phyloP scores from a whole-genome alignment of 2,329 filamentous ascomycete genomes.

The Colletotrichum sublineola region DNA sequence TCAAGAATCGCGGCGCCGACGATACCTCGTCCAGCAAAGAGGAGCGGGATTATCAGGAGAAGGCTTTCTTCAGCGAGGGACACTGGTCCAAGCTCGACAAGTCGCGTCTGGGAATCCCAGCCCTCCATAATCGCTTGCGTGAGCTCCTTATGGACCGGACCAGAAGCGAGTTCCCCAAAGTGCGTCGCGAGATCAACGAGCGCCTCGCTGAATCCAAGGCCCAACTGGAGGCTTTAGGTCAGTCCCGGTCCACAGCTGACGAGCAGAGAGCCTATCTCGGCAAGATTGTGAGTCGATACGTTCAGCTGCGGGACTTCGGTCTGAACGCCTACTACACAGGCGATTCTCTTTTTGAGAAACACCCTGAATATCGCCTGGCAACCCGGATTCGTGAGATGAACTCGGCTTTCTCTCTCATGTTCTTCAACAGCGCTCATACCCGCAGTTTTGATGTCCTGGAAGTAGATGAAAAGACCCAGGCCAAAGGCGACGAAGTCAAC shows the following conservation, averaged over 20 bases:
- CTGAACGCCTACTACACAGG: constrained; percentile 54
- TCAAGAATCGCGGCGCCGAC: constrained; percentile 46
- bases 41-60: not conserved
- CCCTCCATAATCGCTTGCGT: constrained; percentile 45
- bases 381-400: constrained; percentile 55
- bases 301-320: constrained; percentile 47
- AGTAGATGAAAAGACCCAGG: constrained; percentile 13
- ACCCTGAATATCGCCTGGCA: constrained; percentile 51
- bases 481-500: constrained; percentile 45
- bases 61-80: not conserved
- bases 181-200: constrained; percentile 45
- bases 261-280: constrained; percentile 54
- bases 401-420: constrained; percentile 50
- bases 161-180: constrained; percentile 46
- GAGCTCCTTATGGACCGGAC: constrained; percentile 48
- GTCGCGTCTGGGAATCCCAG: constrained; percentile 45
- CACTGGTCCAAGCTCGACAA: constrained; percentile 44
- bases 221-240: constrained; percentile 49
- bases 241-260: constrained; percentile 45
- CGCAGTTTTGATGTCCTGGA: constrained; percentile 33
- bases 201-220: constrained; percentile 24
- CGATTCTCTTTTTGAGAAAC: constrained; percentile 48
- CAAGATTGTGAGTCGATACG: constrained; percentile 50
- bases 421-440: constrained; percentile 47
- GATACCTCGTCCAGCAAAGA: constrained; percentile 36